A percentile compares a stretch with the other conserved stretches of the same genome.
phyloP scores from a whole-genome alignment of 768 basidiomycete species.

The Boletus speciosus region DNA sequence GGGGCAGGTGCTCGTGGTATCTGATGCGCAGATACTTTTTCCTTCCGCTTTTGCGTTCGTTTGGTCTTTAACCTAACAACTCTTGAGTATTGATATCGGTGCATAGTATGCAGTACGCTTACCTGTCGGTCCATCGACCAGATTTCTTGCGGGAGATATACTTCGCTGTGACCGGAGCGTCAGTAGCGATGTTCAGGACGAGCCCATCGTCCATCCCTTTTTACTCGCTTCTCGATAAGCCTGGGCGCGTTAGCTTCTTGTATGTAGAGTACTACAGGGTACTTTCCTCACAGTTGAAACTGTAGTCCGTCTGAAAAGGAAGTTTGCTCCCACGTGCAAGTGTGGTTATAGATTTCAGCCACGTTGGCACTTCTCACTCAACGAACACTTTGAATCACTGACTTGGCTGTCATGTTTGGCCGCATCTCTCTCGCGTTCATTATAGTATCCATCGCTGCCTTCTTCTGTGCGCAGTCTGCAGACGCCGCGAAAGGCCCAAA shows the following conservation, averaged over 20 bases:
- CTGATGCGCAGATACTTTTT: constrained; percentile 30
- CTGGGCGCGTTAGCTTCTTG: background rate
- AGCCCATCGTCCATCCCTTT: constrained; percentile 65
- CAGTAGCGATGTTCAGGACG: constrained; percentile 64
- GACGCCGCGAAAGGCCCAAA: constrained; percentile 85
- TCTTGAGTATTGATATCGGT: background rate
- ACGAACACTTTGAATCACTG: constrained; percentile 1
- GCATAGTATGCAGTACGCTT: constrained; percentile 15
- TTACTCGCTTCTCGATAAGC: background rate
- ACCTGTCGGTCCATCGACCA: constrained; percentile 80
- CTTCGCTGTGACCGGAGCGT: constrained; percentile 29
- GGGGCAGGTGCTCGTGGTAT: constrained; percentile 5
- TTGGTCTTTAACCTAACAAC: constrained; percentile 66
- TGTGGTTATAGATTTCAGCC: constrained; percentile 1
- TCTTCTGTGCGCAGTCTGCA: constrained; percentile 68
- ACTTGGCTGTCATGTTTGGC: constrained; percentile 44
- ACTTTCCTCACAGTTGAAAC: background rate
- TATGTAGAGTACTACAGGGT: too few relatives aligned
- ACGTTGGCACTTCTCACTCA: constrained; percentile 22
- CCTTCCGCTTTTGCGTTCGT: constrained; percentile 61
- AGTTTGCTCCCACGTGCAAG: constrained; percentile 20
- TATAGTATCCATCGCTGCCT: constrained; percentile 58
- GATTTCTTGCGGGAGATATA: constrained; percentile 45
- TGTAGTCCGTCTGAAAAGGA: constrained; percentile 12
- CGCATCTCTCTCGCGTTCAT: constrained; percentile 60